Evolutionary conservation across 139 green algal genomes (phyloP).

Genomic region (Limnomonas spitsbergensis): DNA sequence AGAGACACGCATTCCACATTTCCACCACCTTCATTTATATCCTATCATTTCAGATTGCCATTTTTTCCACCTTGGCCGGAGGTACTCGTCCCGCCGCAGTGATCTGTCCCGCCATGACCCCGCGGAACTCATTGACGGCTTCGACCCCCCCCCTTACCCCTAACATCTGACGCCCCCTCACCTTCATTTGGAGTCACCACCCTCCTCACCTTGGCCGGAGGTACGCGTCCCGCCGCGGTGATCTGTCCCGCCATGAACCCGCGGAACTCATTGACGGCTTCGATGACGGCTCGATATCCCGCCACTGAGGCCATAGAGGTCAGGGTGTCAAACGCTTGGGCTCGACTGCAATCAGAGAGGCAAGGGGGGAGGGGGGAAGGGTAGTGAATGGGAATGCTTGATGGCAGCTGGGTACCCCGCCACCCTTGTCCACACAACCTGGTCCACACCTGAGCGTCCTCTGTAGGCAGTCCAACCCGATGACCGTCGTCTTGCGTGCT

Average conservation of each 20-base stretch:
- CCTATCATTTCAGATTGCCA: background rate
- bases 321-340: slow-evolving; percentile 76
- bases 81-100: slow-evolving; percentile 68
- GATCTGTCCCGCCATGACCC: slow-evolving; percentile 67
- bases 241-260: slow-evolving; percentile 66
- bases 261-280: slow-evolving; percentile 73
- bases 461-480: no score
- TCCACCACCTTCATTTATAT: no score
- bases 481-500: no score
- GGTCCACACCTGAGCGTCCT: no score
- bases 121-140: slow-evolving; percentile 68
- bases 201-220: slow-evolving; percentile 49
- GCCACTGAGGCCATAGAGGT: slow-evolving; percentile 83
- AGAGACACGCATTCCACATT: no score
- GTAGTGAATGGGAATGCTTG: background rate
- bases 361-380: background rate
- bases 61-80: slow-evolving; percentile 43
- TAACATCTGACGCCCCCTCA: no score
- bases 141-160: no score
- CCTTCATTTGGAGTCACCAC: background rate
- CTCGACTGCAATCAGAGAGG: background rate
- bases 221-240: slow-evolving; percentile 67
- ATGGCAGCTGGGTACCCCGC: no score
- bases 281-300: slow-evolving; percentile 74
- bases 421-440: no score